Base-by-base conservation (phyloP, 2,329 filamentous ascomycete genomes). In the Diaporthe vaccinii region DNA sequence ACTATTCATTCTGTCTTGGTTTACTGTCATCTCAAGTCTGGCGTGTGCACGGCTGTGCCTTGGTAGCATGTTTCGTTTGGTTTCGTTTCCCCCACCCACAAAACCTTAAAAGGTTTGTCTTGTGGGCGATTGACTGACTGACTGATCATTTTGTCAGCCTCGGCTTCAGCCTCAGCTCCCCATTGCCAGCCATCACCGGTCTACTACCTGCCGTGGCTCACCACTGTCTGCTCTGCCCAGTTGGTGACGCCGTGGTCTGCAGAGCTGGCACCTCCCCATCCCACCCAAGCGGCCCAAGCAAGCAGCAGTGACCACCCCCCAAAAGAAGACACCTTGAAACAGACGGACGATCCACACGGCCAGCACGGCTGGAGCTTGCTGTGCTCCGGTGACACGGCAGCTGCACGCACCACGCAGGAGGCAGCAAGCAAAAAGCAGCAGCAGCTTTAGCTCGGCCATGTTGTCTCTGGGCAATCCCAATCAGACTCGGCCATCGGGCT, bases 111-210 rank as follows among this genome's bases (percentile, higher is more conserved):
- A 36, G 6, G 10, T 9, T 36, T 49, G 39, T 49, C 15, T n/a
- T 39, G 57, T 31, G 61, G 28, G 39, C 39, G 49, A 55, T 55
- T 53, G 46, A 25, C n/a, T 3, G 22, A 68, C 65, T 68, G 65
- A 53, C 46, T 53, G 46, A 68, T 51, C 65, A 14, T 68, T 36
- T 68, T 36, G 46, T 53, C 46, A 68, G 65, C 65, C 65, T 53
- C 65, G 31, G 46, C 31, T 9, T 49, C 62, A 51, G 31, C 46
- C 44, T 36, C 62, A 68, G 46, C 62, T 68, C 46, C 8, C 46
- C 62, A 51, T 14, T 36, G 31, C 62, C 58, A 62, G 58, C 57
- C 57, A 61, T 58, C 41, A 44, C 15, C 2, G 25, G 36, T 39
- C 36, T 31, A 15, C 51, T 31, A 28, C 53, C n/a, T 25, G n/a